Evolutionary conservation across 2,329 filamentous ascomycete genomes (phyloP), one percentile per base, ranked within the genome.

Genomic region (Colletotrichum abscissum): DNA sequence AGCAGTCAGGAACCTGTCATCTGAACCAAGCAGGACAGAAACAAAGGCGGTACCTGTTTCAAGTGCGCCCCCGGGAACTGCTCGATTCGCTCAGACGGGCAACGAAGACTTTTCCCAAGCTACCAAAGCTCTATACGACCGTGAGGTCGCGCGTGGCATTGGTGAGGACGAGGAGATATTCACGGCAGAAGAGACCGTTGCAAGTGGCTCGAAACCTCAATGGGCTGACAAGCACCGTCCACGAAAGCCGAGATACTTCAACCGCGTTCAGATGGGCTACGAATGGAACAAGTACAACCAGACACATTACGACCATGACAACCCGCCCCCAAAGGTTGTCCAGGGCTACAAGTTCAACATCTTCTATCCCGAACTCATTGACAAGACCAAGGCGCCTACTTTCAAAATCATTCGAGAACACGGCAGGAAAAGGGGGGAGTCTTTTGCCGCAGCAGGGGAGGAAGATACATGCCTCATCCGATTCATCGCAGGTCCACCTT

Each of bases 281-380:
- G 97, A 99, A 83, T 99, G 97, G 97, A 99, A 99, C 87, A 99
- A 99, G 84, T 99, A 99, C 88, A 99, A 99, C 80, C 97, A 99
- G 84, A 99, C 97, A 14, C 97, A 99, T 84, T 99, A 99, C 85
- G 97, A 98, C 82, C 95, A 98, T 82, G 96, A 98, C 81, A 98
- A 98, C 79, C 97, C 97, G 2, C 97, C 97, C 1, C 97, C 97
- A 30, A 98, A 98, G 84, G 96, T 99, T 7, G 97, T 99, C 12
- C 97, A 99, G 82, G 97, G 97, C 69, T 99, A 99, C 88, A 98
- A 97, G 82, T 99, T 99, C 88, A 98, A 99, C 85, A 96, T 99
- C 64, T 99, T 99, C 84, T 99, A 99, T 80, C 97, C 97, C 0
- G 97, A 99, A 78, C 90, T 99, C 38, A 95, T 98, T 79, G 95